A percentile compares a stretch with the other conserved stretches of the same genome.
These are phyloP conservation scores for Exophiala mesophila DNA, from an alignment of 2,329 filamentous ascomycete species.

Conservation along the genomic window DNA sequence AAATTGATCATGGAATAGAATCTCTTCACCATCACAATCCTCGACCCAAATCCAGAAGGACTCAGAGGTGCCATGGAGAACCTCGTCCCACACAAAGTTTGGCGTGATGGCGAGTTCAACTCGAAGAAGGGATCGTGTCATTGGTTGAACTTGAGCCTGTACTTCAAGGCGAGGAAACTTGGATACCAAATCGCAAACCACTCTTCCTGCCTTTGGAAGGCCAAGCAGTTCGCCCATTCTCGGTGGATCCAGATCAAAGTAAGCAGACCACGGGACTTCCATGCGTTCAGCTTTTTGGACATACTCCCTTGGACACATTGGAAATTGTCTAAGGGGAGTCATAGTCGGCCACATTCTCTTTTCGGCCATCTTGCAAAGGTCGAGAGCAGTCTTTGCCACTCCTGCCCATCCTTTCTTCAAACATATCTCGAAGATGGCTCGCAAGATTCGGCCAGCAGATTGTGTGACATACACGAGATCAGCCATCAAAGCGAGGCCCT, in stretches of 20 bases:
- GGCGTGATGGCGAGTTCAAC: constrained; percentile 88
- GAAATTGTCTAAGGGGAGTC: constrained; percentile 90
- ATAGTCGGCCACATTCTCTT: constrained; percentile 99
- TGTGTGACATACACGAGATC: constrained; percentile 99
- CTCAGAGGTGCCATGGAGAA: constrained; percentile 79
- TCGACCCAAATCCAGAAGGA: constrained; percentile 97
- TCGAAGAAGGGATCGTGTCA: constrained; percentile 88
- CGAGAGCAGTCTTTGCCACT: constrained; percentile 85
- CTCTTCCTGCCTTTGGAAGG: constrained; percentile 78
- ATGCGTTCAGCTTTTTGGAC: constrained; percentile 90
- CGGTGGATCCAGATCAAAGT: constrained; percentile 93
- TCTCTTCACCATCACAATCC: constrained; percentile 94
- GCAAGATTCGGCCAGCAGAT: constrained; percentile 89
- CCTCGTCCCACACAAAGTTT: constrained; percentile 93
- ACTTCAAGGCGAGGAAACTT: constrained; percentile 93
- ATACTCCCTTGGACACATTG: constrained; percentile 74
- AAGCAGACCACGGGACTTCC: constrained; percentile 86
- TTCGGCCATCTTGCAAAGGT: constrained; percentile 98
- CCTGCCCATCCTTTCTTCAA: constrained; percentile 93
- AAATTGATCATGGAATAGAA: constrained; percentile 92
- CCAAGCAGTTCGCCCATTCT: constrained; percentile 93
- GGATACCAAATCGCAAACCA: constrained; percentile 77
- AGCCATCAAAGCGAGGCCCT: constrained; percentile 92
- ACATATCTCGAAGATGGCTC: constrained; percentile 95
- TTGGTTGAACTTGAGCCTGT: constrained; percentile 87